Conservation (phyloP, 2,329 filamentous ascomycete species). For the Cladophialophora carrionii region DNA sequence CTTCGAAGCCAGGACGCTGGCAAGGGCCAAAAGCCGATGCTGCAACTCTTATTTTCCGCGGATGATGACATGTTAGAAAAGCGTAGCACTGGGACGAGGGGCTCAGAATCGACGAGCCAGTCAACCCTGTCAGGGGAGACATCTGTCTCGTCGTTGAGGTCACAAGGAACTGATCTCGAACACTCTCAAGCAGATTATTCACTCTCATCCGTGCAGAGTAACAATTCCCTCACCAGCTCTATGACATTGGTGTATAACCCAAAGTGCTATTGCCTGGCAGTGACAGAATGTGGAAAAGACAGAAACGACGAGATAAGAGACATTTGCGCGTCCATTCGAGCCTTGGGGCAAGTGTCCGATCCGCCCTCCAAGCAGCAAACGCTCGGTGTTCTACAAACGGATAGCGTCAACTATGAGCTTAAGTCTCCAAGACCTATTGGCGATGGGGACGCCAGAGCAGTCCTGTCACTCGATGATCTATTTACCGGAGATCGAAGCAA, state of each 20-base stretch:
- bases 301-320: slow-evolving; percentile 4
- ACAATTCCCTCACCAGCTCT: background rate
- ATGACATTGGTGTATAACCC: slow-evolving; percentile 4
- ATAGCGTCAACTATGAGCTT: background rate
- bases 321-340: slow-evolving; percentile 6
- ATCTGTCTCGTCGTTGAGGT: background rate
- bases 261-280: slow-evolving; percentile 3
- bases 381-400: background rate
- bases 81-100: background rate
- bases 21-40: background rate
- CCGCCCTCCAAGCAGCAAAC: background rate
- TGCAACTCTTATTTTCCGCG: background rate
- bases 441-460: background rate
- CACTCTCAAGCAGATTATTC: background rate
- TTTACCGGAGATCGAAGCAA: background rate
- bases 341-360: background rate
- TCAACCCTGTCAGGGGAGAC: background rate
- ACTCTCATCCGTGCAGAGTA: background rate
- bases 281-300: slow-evolving; percentile 7
- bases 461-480: background rate
- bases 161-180: background rate
- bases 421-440: background rate
- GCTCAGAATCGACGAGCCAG: background rate
- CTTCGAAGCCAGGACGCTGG: background rate
- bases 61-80: background rate